These are phyloP conservation scores for Rhodotorula kratochvilovae DNA, from an alignment of 768 basidiomycete genomes.

Conservation along the genomic window DNA sequence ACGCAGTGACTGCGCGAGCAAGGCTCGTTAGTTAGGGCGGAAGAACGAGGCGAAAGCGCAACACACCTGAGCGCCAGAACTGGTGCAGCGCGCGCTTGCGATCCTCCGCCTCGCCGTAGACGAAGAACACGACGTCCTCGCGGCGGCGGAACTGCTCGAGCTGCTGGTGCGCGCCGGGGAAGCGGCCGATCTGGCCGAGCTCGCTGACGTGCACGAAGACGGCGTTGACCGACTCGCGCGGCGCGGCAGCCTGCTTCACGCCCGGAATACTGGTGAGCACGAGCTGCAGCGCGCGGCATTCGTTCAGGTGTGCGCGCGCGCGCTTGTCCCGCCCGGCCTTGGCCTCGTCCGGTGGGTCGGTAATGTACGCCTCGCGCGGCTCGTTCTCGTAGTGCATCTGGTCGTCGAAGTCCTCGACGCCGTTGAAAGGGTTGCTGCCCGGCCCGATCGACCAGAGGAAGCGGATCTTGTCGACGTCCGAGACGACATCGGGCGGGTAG, in stretches of 20 bases:
- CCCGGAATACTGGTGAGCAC: constrained; percentile 9
- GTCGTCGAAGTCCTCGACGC: constrained; percentile 13
- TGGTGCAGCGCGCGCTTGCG: background rate
- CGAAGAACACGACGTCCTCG: constrained; percentile 3
- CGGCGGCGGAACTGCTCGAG: constrained; percentile 4
- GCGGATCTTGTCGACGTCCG: constrained; percentile 11
- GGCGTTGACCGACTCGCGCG: constrained; percentile 8
- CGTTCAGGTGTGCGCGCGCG: background rate
- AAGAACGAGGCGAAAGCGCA: background rate
- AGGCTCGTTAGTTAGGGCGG: background rate
- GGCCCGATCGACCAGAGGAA: constrained; percentile 5
- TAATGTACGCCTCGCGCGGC: constrained; percentile 12
- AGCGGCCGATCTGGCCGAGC: constrained; percentile 7
- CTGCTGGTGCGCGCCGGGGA: constrained; percentile 7
- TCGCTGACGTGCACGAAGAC: constrained; percentile 28
- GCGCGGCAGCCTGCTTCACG: constrained; percentile 27
- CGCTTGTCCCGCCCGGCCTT: background rate
- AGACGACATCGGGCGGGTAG: background rate
- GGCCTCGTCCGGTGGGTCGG: background rate
- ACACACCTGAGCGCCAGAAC: constrained; percentile 27
- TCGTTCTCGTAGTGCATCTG: background rate
- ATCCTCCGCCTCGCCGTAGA: constrained; percentile 7
- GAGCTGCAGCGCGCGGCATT: constrained; percentile 25
- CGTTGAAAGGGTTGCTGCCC: background rate
- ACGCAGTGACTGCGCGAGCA: background rate